Evolutionary conservation across 2,329 filamentous ascomycete genomes (phyloP).

Genomic region (Podosphaera fusca): DNA sequence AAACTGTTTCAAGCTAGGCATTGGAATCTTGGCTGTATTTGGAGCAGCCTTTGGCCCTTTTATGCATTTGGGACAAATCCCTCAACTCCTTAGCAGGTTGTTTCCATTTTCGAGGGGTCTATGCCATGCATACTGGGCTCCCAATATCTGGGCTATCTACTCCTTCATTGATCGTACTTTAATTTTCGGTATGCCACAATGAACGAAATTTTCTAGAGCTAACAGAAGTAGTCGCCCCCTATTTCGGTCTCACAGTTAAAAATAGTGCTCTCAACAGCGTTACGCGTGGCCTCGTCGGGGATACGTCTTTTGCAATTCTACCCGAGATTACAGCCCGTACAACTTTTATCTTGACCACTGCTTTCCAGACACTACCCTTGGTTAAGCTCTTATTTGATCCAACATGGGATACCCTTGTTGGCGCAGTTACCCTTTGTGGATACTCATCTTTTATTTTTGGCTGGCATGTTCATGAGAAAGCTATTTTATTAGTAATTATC

Average conservation of each 20-base stretch:
- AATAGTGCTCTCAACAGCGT: constrained; percentile 61
- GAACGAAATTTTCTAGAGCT: constrained; percentile 12
- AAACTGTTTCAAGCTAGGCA: constrained; percentile 67
- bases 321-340: constrained; percentile 60
- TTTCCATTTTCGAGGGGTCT: constrained; percentile 88
- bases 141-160: constrained; percentile 92
- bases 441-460: constrained; percentile 95
- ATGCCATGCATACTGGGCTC: constrained; percentile 96
- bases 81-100: constrained; percentile 60
- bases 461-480: constrained; percentile 98
- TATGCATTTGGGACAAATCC: constrained; percentile 54
- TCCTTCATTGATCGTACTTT: constrained; percentile 70
- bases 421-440: constrained; percentile 73
- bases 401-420: constrained; percentile 75
- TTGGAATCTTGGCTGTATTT: constrained; percentile 48
- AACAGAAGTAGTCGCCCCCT: constrained; percentile 45
- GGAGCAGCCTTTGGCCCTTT: constrained; percentile 79
- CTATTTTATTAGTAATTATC: constrained; percentile 78
- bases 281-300: constrained; percentile 77
- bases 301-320: constrained; percentile 81
- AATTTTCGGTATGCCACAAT: constrained; percentile 39
- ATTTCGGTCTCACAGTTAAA: constrained; percentile 51
- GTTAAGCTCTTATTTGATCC: constrained; percentile 61
- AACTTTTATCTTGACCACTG: constrained; percentile 63
- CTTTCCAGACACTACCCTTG: constrained; percentile 61